A percentile compares a stretch with the other conserved stretches of the same genome.
Evolutionary conservation across 2,329 filamentous ascomycete species (phyloP).

Genomic region (Microcyclospora pomicola): DNA sequence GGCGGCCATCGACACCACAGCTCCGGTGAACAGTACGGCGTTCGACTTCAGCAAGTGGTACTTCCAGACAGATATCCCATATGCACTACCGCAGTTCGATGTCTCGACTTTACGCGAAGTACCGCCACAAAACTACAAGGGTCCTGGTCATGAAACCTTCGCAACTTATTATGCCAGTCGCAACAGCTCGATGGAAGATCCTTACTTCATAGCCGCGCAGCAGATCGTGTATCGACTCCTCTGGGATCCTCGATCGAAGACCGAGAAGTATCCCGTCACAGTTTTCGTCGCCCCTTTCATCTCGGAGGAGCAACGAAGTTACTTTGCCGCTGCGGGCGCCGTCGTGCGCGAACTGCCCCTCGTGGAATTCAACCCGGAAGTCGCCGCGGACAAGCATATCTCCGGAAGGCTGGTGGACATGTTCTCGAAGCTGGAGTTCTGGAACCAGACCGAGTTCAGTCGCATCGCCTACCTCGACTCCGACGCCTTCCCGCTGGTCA

Average conservation of each 20-base stretch:
- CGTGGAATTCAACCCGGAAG: constrained; percentile 8
- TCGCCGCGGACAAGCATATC: constrained; percentile 4
- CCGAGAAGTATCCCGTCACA: constrained; percentile 10
- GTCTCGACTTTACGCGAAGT: constrained; percentile 4
- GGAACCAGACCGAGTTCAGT: constrained; percentile 76
- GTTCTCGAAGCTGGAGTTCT: constrained; percentile 90
- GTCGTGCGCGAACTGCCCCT: constrained; percentile 10
- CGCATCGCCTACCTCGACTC: constrained; percentile 89
- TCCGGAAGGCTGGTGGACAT: constrained; percentile 7
- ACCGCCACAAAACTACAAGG: constrained; percentile 10
- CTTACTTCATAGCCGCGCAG: constrained; percentile 11
- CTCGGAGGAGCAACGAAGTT: constrained; percentile 8
- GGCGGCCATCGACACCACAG: too few species aligned
- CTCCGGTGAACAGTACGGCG: constrained; percentile 1
- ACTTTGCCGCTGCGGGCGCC: constrained; percentile 9
- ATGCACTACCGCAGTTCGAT: constrained; percentile 5
- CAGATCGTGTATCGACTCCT: constrained; percentile 11
- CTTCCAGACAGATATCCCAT: constrained; percentile 7
- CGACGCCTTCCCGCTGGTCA: constrained; percentile 37
- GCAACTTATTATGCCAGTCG: constrained; percentile 10
- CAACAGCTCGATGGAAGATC: constrained; percentile 10
- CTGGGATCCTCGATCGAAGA: constrained; percentile 10
- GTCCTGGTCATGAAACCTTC: constrained; percentile 7
- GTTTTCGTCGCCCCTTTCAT: constrained; percentile 12
- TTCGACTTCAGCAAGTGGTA: constrained; percentile 8